Evolutionary conservation across 176 grass and related monocot genomes (phyloP), one percentile per base, ranked within the genome.

Genomic region (Puccinellia tenuiflora): DNA sequence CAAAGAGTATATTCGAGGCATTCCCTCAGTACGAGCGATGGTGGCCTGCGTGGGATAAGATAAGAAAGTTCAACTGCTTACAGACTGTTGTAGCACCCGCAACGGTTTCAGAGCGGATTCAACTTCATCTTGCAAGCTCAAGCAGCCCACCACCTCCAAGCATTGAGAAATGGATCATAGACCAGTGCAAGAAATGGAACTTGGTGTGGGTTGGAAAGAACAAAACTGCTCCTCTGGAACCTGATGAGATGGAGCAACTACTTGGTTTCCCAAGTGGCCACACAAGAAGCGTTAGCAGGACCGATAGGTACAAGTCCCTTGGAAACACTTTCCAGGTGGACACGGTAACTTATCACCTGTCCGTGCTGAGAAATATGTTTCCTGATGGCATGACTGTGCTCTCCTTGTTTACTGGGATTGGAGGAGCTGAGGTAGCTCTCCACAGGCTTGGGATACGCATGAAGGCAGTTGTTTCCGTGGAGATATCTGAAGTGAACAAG

Each of bases 241-340:
- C 93, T 3, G 78, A 90, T 34, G 96, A 99, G 86, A 91, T 96
- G 30, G 96, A 99, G 51, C 81, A 80, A 9, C 43, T 99, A 4
- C 72, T 99, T 24, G 93, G 96, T 14, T 99, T 93, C 72, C 93
- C 91, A 3, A 85, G 63, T 53, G 76, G 93, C 70, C 93, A 99
- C 42, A 99, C 89, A 6, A 92, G 91, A n/a, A 92, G 91, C 17
- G 79, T 85, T 20, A 90, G 67, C 59, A 84, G 84, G 67, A 96
- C 81, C 1, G 93, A 99, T 9, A 86, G 91, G 28, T 96, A 92
- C 17, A 85, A 42, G 29, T 86, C 96, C 1, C 56, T 96, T 1
- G 96, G 96, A 3, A 99, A 99, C 57, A 90, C 93, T 1, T 99
- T 99, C 64, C 96, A 99, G 13, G 91, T 99, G 9, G 91, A 99